Conservation (phyloP, 352 stramenopile genomes). For the Phytophthora europaea region DNA sequence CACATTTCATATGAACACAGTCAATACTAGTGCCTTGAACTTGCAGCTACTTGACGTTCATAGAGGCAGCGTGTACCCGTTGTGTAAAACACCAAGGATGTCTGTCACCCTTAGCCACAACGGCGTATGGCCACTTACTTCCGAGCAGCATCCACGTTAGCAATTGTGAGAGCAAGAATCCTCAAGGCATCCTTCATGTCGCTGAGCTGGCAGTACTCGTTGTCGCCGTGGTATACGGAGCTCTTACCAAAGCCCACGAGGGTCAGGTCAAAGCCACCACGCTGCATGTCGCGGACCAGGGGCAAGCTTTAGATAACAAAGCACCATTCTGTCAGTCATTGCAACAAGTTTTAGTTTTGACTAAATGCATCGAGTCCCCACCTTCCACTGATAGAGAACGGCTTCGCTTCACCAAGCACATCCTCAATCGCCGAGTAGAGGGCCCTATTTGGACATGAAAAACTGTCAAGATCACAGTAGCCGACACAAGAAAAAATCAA, state of each 20-base stretch:
- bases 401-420: conserved; percentile 85
- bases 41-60: conserved; percentile 23
- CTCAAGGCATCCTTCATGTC: conserved; percentile 90
- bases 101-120: background rate
- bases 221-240: conserved; percentile 93
- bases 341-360: background rate
- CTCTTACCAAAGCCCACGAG: conserved; percentile 86
- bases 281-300: conserved; percentile 83
- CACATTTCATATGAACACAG: conserved; percentile 27
- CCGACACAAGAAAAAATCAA: background rate
- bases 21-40: conserved; percentile 26
- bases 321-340: conserved; percentile 13
- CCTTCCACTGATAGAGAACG: conserved; percentile 94
- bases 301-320: conserved; percentile 49
- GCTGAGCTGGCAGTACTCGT: conserved; percentile 91
- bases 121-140: conserved; percentile 16
- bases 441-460: conserved; percentile 42
- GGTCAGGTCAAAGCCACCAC: conserved; percentile 77
- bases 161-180: conserved; percentile 88
- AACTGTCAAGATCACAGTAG: background rate
- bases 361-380: conserved; percentile 17
- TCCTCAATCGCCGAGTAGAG: conserved; percentile 80
- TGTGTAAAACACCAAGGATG: background rate
- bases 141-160: conserved; percentile 65
- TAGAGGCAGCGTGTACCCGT: background rate